These are phyloP conservation scores for Diutina catenulata DNA, from an alignment of 1,139 yeast species.

Conservation along the genomic window DNA sequence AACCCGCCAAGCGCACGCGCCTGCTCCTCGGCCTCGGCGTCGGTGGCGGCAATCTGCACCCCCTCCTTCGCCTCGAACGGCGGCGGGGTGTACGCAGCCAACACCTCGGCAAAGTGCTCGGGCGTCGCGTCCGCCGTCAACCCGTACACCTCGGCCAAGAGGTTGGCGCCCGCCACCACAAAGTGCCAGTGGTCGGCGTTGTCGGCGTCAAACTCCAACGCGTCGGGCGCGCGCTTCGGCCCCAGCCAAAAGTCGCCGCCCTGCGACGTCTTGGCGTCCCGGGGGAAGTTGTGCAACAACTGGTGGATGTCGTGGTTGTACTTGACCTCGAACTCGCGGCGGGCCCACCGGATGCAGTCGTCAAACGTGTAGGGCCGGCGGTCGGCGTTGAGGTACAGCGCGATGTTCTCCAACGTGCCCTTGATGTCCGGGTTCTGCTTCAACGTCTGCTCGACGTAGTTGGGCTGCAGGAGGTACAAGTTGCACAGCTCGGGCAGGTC, in stretches of 20 bases:
- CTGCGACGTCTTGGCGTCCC: constrained; percentile 77
- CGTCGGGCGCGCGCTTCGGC: constrained; percentile 91
- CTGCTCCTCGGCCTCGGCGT: constrained; percentile 78
- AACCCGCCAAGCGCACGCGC: constrained; percentile 37
- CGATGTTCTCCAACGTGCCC: constrained; percentile 69
- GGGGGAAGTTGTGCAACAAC: constrained; percentile 85
- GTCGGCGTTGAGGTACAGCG: constrained; percentile 43
- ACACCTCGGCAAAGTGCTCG: constrained; percentile 34
- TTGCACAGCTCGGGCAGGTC: constrained; percentile 92
- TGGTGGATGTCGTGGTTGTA: constrained; percentile 81
- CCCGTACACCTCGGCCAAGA: constrained; percentile 85
- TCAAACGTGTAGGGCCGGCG: constrained; percentile 84
- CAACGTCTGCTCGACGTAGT: constrained; percentile 80
- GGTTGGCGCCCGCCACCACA: constrained; percentile 79
- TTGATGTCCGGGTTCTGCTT: constrained; percentile 89
- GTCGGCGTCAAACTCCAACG: constrained; percentile 63
- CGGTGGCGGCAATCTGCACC: constrained; percentile 76
- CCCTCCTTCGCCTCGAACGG: constrained; percentile 65
- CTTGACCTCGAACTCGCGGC: constrained; percentile 75
- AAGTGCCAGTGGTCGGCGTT: constrained; percentile 74
- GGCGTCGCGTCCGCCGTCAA: constrained; percentile 37
- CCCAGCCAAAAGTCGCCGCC: constrained; percentile 98
- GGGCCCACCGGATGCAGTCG: constrained; percentile 93
- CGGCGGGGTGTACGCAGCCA: constrained; percentile 32
- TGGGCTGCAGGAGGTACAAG: constrained; percentile 80